Conservation (phyloP, 495 filamentous ascomycete species). For the Margaritispora aquatica region DNA sequence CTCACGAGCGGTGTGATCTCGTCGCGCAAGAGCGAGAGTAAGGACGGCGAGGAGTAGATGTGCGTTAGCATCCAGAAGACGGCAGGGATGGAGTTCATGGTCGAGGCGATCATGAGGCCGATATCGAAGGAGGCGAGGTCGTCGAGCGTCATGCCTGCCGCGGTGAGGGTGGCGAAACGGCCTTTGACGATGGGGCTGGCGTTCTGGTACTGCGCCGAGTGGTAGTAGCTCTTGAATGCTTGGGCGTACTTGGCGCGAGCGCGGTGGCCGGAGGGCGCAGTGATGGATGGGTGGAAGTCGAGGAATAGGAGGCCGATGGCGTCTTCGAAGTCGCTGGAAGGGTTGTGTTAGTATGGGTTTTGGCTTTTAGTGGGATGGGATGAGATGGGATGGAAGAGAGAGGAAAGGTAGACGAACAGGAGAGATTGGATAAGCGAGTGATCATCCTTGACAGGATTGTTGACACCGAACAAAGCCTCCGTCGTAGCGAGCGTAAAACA, state of each 20-base stretch:
- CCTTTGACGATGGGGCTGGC: neutral
- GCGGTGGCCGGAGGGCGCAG: neutral
- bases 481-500: constrained; percentile 26
- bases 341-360: neutral
- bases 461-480: constrained; percentile 26
- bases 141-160: neutral
- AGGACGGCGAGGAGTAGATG: constrained; percentile 27
- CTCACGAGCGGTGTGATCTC: constrained; percentile 32
- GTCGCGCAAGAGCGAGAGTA: constrained; percentile 27
- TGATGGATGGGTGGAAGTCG: constrained; percentile 3
- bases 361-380: neutral
- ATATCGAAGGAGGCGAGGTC: constrained; percentile 29
- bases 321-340: constrained; percentile 4
- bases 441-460: constrained; percentile 26
- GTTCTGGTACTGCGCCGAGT: neutral
- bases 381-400: neutral
- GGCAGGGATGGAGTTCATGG: constrained; percentile 40
- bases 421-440: constrained; percentile 14
- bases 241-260: neutral
- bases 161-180: neutral
- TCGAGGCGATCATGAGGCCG: constrained; percentile 38
- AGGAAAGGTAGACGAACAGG: neutral
- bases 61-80: constrained; percentile 38
- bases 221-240: constrained; percentile 4
- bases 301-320: constrained; percentile 5